These are phyloP conservation scores for Alternaria gansuensis DNA, from an alignment of 2,329 filamentous ascomycete genomes.

Conservation along the genomic window DNA sequence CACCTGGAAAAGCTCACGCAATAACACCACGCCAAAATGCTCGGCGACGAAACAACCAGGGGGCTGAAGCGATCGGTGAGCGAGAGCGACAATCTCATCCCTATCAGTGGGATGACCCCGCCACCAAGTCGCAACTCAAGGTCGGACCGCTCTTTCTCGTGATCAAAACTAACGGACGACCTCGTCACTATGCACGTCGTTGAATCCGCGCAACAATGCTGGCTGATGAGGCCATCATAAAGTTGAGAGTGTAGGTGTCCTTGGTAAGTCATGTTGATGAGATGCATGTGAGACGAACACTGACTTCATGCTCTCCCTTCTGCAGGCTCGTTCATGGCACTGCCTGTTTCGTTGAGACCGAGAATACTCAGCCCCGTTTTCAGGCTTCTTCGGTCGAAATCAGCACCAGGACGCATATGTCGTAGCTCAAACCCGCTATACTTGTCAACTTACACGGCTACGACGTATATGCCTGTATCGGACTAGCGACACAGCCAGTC, in stretches of 20 bases:
- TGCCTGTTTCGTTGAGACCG: neutral
- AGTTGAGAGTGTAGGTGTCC: neutral
- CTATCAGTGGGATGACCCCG: conserved; percentile 27
- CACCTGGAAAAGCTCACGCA: neutral
- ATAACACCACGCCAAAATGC: conserved; percentile 25
- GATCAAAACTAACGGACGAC: conserved; percentile 38
- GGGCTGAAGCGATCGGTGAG: conserved; percentile 39
- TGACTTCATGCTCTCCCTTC: neutral
- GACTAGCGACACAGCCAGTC: too few species aligned
- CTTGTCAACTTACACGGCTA: too few species aligned
- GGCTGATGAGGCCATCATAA: too few species aligned
- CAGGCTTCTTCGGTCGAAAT: too few species aligned
- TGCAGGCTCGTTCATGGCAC: neutral
- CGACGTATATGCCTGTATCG: too few species aligned
- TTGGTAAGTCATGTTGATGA: neutral
- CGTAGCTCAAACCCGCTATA: too few species aligned
- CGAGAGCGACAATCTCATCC: conserved; percentile 31
- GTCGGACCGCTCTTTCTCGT: conserved; percentile 38
- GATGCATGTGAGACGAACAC: neutral
- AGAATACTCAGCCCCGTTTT: too few species aligned
- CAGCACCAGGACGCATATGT: too few species aligned
- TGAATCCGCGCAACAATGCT: too few species aligned
- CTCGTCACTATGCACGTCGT: too few species aligned
- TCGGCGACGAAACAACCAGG: conserved; percentile 25
- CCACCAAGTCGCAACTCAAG: conserved; percentile 16